phyloP scores from a whole-genome alignment of 2,329 filamentous ascomycete species.

The Mycogone perniciosa region DNA sequence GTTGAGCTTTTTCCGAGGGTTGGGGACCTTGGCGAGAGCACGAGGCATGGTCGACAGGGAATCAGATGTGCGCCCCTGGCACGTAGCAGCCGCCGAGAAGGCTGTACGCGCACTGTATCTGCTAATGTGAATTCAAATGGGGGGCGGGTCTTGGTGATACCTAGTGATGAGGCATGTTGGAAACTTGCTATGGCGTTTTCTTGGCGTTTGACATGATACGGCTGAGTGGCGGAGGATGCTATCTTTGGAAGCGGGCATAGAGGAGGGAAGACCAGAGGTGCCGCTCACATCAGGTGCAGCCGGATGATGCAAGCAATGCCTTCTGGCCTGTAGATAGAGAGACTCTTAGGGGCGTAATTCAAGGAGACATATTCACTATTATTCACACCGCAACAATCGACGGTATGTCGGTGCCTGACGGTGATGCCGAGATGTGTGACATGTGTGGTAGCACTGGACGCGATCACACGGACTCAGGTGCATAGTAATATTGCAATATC shows the following conservation, averaged over 20 bases:
- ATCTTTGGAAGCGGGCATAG: constrained; percentile 1
- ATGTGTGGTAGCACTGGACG: no score
- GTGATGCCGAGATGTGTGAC: no score
- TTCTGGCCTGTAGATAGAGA: no score
- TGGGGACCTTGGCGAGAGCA: constrained; percentile 63
- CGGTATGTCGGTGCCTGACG: no score
- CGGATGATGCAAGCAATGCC: no score
- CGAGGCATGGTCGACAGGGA: constrained; percentile 56
- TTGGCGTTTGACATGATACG: constrained; percentile 9
- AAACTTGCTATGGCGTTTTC: constrained; percentile 6
- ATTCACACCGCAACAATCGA: no score
- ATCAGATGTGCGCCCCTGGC: constrained; percentile 66
- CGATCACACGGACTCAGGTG: no score
- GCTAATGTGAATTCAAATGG: constrained; percentile 44
- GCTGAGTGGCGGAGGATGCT: constrained; percentile 1
- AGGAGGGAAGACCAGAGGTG: background rate
- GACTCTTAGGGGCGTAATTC: no score
- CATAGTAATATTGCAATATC: no score
- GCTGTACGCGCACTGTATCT: constrained; percentile 59
- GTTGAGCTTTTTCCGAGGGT: constrained; percentile 58
- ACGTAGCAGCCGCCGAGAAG: constrained; percentile 66
- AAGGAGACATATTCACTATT: no score
- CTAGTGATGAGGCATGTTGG: constrained; percentile 4
- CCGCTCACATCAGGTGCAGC: no score
- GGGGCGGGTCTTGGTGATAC: constrained; percentile 5